A percentile compares a stretch with the other conserved stretches of the same genome.
Conservation (phyloP, 2,329 filamentous ascomycete genomes). For the Diplocarpon mali region DNA sequence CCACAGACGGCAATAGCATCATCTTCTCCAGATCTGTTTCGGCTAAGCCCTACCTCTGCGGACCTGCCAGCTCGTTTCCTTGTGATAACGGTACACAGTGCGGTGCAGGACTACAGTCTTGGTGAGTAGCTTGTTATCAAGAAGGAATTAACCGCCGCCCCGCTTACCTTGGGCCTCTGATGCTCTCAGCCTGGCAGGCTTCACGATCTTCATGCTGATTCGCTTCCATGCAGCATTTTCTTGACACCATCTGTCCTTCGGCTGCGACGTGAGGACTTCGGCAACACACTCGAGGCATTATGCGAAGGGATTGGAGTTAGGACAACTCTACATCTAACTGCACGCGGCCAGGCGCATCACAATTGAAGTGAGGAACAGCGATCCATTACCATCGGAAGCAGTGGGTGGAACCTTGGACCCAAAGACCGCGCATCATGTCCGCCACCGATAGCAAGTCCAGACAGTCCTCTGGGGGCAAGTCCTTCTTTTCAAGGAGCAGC, state of each 20-base stretch:
- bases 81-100: not conserved
- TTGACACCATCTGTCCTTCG: conserved; percentile 5
- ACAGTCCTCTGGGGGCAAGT: conserved; percentile 65
- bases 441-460: conserved; percentile 61
- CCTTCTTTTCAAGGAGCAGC: conserved; percentile 84
- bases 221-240: conserved; percentile 12
- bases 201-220: conserved; percentile 19
- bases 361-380: conserved; percentile 8
- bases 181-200: conserved; percentile 17
- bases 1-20: conserved; percentile 14
- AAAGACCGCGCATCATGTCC: conserved; percentile 35
- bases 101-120: conserved; percentile 6
- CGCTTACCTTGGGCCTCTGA: conserved; percentile 1
- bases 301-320: conserved; percentile 18
- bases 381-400: conserved; percentile 9
- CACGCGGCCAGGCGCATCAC: conserved; percentile 18
- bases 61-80: conserved; percentile 4
- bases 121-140: conserved; percentile 7
- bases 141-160: conserved; percentile 1
- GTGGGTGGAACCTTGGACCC: conserved; percentile 13
- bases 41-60: not conserved
- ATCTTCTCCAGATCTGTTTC: conserved; percentile 4
- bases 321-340: conserved; percentile 19
- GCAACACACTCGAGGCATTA: conserved; percentile 19
- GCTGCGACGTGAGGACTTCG: conserved; percentile 4